Conservation (phyloP, 345 rosid genomes). For the Melaleuca alternifolia region DNA sequence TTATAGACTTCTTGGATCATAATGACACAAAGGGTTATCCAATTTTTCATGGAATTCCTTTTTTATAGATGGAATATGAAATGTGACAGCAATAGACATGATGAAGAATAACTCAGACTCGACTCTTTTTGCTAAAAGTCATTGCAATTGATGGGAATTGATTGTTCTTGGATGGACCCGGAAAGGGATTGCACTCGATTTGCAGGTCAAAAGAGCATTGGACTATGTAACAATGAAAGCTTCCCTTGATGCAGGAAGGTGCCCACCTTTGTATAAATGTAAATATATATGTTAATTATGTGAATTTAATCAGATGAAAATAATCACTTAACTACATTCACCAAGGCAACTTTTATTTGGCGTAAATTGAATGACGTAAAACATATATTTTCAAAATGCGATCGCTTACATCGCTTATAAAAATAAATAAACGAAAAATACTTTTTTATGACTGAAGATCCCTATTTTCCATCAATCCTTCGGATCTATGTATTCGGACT, state of each 20-base stretch:
- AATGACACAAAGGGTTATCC: not conserved
- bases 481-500: too few relatives aligned
- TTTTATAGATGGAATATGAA: not conserved
- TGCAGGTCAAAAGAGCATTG: not conserved
- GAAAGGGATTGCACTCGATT: not conserved
- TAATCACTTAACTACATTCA: fast-evolving
- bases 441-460: too few relatives aligned
- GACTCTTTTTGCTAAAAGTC: not conserved
- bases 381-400: fast-evolving
- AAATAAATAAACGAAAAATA: too few relatives aligned
- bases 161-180: not conserved
- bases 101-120: not conserved
- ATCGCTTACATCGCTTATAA: not conserved
- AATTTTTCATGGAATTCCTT: not conserved
- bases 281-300: not conserved
- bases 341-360: fast-evolving
- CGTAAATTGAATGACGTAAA: fast-evolving
- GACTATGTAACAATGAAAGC: not conserved
- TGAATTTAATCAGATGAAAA: not conserved
- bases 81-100: not conserved
- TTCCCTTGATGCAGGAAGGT: not conserved
- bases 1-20: not conserved
- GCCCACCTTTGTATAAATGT: not conserved
- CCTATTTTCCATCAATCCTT: too few relatives aligned
- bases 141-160: not conserved